These are phyloP conservation scores for Sugiyamaella castrensis DNA, from an alignment of 1,139 yeast genomes.

Conservation along the genomic window DNA sequence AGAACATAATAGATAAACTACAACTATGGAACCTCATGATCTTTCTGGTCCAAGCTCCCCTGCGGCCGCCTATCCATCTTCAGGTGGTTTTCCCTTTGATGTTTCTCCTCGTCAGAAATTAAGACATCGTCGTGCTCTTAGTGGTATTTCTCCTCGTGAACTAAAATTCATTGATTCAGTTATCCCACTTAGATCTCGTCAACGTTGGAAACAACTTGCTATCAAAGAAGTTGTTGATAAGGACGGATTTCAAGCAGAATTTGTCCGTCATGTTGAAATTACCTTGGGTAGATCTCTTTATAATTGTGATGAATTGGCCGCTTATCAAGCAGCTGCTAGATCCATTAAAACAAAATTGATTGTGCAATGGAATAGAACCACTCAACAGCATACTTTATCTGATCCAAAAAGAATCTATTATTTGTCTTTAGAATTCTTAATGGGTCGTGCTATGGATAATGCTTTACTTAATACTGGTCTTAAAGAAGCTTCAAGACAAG, in stretches of 20 bases:
- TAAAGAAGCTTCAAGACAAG: constrained; percentile 51
- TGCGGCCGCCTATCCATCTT: constrained; percentile 12
- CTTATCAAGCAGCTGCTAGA: constrained; percentile 83
- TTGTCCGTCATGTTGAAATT: constrained; percentile 85
- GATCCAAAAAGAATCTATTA: constrained; percentile 89
- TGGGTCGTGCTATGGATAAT: constrained; percentile 96
- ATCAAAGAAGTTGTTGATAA: constrained; percentile 49
- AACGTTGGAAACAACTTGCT: constrained; percentile 69
- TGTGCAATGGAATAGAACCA: constrained; percentile 90
- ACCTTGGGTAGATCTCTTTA: constrained; percentile 84
- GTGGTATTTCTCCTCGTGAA: constrained; percentile 90
- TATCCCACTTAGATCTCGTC: constrained; percentile 75
- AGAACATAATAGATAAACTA: too few species aligned
- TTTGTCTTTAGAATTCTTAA: constrained; percentile 80
- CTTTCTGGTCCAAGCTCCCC: constrained; percentile 17
- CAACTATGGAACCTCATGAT: neutral
- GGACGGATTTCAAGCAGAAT: constrained; percentile 64
- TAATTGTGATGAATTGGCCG: constrained; percentile 90
- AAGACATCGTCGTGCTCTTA: constrained; percentile 58
- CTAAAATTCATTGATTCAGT: constrained; percentile 76
- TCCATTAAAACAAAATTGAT: constrained; percentile 77
- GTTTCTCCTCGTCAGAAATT: constrained; percentile 23
- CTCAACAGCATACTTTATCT: constrained; percentile 78
- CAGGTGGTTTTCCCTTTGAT: constrained; percentile 17
- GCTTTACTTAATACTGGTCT: constrained; percentile 76